These are phyloP conservation scores for Metrosideros polymorpha DNA, from an alignment of 441 rosid genomes.

Conservation along the genomic window DNA sequence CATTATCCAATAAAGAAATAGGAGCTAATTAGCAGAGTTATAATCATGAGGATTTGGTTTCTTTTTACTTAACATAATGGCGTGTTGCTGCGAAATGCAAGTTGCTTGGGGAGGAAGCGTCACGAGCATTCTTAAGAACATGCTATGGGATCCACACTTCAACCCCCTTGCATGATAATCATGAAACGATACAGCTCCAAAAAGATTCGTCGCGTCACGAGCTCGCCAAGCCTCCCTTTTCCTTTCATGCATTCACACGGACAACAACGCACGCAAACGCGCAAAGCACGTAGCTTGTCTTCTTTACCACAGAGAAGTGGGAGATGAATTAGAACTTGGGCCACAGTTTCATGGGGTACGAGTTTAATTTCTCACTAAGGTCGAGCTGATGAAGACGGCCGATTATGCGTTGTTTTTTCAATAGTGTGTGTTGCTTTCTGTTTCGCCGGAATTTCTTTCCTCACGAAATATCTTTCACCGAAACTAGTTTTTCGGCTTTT, in stretches of 20 bases:
- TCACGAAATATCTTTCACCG: no score
- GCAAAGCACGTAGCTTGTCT: neutral
- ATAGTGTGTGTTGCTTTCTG: neutral
- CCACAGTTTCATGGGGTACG: neutral
- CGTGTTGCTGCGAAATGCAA: neutral
- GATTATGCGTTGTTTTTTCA: neutral
- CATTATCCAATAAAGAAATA: neutral
- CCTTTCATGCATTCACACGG: neutral
- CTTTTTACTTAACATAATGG: neutral
- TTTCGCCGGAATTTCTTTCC: no score
- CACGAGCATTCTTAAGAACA: neutral
- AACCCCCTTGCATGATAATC: neutral
- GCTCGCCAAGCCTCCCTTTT: neutral
- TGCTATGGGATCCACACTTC: neutral
- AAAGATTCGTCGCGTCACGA: neutral
- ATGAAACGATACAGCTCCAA: neutral
- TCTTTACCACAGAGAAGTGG: neutral
- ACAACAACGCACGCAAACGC: neutral
- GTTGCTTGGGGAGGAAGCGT: neutral
- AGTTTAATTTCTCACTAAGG: neutral
- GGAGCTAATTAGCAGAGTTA: neutral
- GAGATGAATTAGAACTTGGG: neutral
- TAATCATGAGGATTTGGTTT: neutral
- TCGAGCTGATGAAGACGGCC: neutral
- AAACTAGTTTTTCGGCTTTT: no score